Evolutionary conservation across 257 asterid species (phyloP).

Genomic region (Petunia axillaris): DNA sequence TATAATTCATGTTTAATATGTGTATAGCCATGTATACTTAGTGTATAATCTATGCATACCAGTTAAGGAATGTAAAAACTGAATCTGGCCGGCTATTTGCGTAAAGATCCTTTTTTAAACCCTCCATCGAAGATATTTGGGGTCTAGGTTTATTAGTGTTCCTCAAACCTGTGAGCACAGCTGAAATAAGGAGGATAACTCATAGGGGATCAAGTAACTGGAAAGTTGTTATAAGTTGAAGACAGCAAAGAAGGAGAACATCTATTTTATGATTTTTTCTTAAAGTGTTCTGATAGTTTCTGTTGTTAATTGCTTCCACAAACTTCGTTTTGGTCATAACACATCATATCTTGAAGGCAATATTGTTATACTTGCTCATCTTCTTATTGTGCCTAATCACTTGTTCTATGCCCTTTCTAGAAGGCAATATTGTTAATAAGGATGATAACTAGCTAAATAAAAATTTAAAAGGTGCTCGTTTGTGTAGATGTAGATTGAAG

Average conservation of each 20-base stretch:
- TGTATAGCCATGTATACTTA: too few species aligned
- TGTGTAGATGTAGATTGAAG: not conserved
- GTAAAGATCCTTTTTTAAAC: not conserved
- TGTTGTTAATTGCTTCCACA: not conserved
- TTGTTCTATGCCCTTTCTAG: constrained; percentile 8
- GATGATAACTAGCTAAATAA: not conserved
- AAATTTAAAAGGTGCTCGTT: not conserved
- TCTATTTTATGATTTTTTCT: not conserved
- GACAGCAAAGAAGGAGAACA: not conserved
- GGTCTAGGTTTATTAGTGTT: not conserved
- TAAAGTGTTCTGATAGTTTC: not conserved
- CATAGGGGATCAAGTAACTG: not conserved
- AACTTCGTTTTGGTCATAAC: not conserved
- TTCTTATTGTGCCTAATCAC: not conserved
- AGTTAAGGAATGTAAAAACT: too few species aligned
- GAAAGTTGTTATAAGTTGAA: too few species aligned
- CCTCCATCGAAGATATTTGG: not conserved
- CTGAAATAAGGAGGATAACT: not conserved
- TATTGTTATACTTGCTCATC: too few species aligned
- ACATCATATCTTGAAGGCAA: not conserved
- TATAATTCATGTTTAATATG: too few species aligned
- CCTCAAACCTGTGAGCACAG: not conserved
- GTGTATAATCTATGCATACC: too few species aligned
- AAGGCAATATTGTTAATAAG: constrained; percentile 2
- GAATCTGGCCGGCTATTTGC: too few species aligned